Evolutionary conservation across 371 early-diverging fungal species (phyloP).

Genomic region (Lichtheimia corymbifera): DNA sequence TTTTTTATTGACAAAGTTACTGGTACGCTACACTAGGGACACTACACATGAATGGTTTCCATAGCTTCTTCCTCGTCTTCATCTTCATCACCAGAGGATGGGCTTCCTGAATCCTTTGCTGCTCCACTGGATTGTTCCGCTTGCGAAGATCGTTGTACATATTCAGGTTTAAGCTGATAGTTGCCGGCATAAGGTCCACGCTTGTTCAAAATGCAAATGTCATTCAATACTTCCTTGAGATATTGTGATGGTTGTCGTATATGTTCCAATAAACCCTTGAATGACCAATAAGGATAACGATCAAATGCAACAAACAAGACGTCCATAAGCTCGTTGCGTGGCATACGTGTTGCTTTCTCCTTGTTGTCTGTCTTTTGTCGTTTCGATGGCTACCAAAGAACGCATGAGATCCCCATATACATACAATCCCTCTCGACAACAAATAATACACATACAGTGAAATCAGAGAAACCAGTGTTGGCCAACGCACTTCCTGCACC

Average conservation of each 20-base stretch:
- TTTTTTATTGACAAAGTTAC: not conserved
- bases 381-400: constrained; percentile 30
- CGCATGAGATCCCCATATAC: not conserved
- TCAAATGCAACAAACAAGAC: constrained; percentile 83
- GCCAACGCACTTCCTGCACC: constrained; percentile 62
- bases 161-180: constrained; percentile 89
- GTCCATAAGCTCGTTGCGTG: constrained; percentile 82
- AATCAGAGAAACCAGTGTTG: constrained; percentile 50
- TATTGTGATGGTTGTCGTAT: constrained; percentile 80
- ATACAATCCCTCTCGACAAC: not conserved
- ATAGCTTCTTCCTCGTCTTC: constrained; percentile 48
- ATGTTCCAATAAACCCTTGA: constrained; percentile 83
- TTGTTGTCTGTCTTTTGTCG: constrained; percentile 44
- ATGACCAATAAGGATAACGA: constrained; percentile 79
- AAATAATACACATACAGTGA: constrained; percentile 48
- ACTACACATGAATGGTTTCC: constrained; percentile 44
- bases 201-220: constrained; percentile 82
- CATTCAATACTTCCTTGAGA: constrained; percentile 82
- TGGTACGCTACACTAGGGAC: not conserved
- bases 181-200: constrained; percentile 81
- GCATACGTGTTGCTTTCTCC: constrained; percentile 82
- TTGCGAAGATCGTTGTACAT: constrained; percentile 48
- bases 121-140: constrained; percentile 33
- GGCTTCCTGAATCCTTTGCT: constrained; percentile 14
- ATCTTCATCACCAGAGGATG: constrained; percentile 36